Conservation (phyloP, 345 rosid species). For the Limnanthes douglasii region DNA sequence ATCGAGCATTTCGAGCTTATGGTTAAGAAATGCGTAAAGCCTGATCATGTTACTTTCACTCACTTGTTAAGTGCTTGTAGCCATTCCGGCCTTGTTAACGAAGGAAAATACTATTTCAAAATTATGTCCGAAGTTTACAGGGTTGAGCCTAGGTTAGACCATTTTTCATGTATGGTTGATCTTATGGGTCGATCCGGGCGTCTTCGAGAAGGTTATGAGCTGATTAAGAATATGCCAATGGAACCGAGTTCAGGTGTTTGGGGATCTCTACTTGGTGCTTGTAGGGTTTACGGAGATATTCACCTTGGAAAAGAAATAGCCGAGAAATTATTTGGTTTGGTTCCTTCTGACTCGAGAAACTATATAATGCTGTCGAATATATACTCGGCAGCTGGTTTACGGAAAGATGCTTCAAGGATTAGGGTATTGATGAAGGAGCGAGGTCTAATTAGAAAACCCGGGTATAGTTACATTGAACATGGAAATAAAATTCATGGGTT, state of each 20-base stretch:
- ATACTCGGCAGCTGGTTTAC: constrained; percentile 45
- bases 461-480: constrained; percentile 54
- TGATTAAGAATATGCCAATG: constrained; percentile 46
- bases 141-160: constrained; percentile 39
- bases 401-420: constrained; percentile 41
- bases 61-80: constrained; percentile 66
- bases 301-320: constrained; percentile 40
- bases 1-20: constrained; percentile 36
- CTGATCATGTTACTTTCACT: constrained; percentile 69
- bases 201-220: constrained; percentile 31
- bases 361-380: constrained; percentile 54
- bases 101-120: constrained; percentile 42
- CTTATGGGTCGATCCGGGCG: constrained; percentile 57
- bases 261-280: constrained; percentile 77
- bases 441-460: constrained; percentile 31
- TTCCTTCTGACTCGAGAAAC: constrained; percentile 49
- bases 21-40: constrained; percentile 26
- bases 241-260: constrained; percentile 60
- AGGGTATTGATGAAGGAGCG: constrained; percentile 42
- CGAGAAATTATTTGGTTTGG: constrained; percentile 34
- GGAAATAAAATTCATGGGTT: constrained; percentile 31
- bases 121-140: constrained; percentile 28
- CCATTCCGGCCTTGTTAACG: constrained; percentile 48
- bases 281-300: constrained; percentile 29
- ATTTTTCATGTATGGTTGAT: constrained; percentile 69